phyloP scores from a whole-genome alignment of 2,329 filamentous ascomycete species.

The Lachnellula suecica region DNA sequence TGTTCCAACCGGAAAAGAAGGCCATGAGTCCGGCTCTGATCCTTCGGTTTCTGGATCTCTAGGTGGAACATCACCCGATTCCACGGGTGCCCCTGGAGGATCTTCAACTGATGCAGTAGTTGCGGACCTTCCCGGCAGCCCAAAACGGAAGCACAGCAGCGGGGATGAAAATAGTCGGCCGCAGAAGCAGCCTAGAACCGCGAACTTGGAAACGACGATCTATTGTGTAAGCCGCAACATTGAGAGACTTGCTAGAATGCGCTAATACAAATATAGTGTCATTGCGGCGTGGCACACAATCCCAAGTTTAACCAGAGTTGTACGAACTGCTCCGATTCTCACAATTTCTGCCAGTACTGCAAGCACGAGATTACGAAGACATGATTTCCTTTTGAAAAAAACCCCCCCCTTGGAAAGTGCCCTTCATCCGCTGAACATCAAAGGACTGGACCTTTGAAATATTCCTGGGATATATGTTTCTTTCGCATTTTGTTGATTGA shows the following conservation, averaged over 20 bases:
- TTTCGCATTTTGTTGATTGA: background rate
- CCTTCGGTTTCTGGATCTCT: slow-evolving; percentile 2
- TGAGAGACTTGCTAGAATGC: background rate
- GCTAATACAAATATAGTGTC: slow-evolving; percentile 17
- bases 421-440: no score
- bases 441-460: no score
- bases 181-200: slow-evolving; percentile 9
- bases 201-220: slow-evolving; percentile 11
- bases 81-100: slow-evolving; percentile 1
- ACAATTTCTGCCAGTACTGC: slow-evolving; percentile 19
- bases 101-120: slow-evolving; percentile 10
- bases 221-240: slow-evolving; percentile 20
- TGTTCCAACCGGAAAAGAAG: slow-evolving; percentile 1
- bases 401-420: background rate
- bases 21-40: background rate
- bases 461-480: background rate
- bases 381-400: background rate
- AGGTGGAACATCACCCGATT: slow-evolving; percentile 5
- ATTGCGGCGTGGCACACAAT: slow-evolving; percentile 19
- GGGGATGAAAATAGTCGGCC: slow-evolving; percentile 5
- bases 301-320: slow-evolving; percentile 16
- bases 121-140: slow-evolving; percentile 1
- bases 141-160: slow-evolving; percentile 11
- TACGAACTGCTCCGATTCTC: slow-evolving; percentile 11
- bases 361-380: background rate